phyloP scores from a whole-genome alignment of 257 asterid genomes.

The Scutellaria galericulata region DNA sequence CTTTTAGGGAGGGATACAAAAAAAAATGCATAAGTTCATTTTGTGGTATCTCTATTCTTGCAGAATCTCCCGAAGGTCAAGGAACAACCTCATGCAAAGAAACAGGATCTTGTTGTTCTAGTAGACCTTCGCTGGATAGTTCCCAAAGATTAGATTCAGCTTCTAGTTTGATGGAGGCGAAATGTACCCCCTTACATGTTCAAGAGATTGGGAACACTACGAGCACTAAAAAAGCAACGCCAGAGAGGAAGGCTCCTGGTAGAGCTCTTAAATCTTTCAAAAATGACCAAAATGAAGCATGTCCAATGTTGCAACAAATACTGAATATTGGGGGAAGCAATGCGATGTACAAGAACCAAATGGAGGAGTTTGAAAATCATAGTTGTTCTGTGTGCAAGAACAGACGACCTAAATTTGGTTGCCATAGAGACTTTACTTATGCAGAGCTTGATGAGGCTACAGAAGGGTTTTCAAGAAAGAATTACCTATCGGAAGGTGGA shows the following conservation, averaged over 20 bases:
- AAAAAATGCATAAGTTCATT: neutral
- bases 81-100: constrained; percentile 26
- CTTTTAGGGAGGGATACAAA: neutral
- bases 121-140: constrained; percentile 3
- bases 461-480: constrained; percentile 44
- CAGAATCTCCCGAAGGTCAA: constrained; percentile 40
- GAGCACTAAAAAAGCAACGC: constrained; percentile 9
- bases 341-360: neutral
- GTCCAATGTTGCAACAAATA: constrained; percentile 13
- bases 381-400: constrained; percentile 64
- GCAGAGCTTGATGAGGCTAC: constrained; percentile 68
- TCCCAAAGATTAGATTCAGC: constrained; percentile 32
- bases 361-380: constrained; percentile 42
- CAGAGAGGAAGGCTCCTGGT: neutral
- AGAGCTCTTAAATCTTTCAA: constrained; percentile 2
- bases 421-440: constrained; percentile 53
- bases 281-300: constrained; percentile 8
- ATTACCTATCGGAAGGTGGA: constrained; percentile 73
- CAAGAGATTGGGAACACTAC: constrained; percentile 17
- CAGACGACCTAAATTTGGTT: constrained; percentile 50
- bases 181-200: constrained; percentile 8
- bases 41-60: constrained; percentile 8
- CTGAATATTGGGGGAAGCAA: constrained; percentile 17
- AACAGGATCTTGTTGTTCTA: neutral
- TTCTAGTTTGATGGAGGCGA: constrained; percentile 22